Percentiles rank a stretch among this genome's conserved stretches.
Conservation (phyloP, 371 early-diverging fungal species). For the Apophysomyces elegans region DNA sequence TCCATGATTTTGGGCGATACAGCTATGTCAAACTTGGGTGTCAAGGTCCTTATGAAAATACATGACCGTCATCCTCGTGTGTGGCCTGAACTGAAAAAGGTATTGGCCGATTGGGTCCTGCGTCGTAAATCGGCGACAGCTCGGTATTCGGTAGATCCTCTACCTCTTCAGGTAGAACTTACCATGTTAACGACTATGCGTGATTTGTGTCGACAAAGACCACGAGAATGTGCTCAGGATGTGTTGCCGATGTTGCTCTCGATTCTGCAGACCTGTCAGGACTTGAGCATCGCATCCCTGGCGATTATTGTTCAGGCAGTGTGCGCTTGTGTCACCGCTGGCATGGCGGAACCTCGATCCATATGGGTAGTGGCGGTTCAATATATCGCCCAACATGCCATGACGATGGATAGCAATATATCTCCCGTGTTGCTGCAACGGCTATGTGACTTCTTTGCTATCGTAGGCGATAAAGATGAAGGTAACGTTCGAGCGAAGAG, state of each 20-base stretch:
- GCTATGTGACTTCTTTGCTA: conserved; percentile 52
- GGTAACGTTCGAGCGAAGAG: conserved; percentile 28
- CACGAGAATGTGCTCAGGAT: conserved; percentile 55
- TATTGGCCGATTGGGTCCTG: conserved; percentile 59
- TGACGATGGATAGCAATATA: conserved; percentile 20
- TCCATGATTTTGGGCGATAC: conserved; percentile 48
- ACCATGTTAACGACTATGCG: conserved; percentile 59
- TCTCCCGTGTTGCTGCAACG: conserved; percentile 24
- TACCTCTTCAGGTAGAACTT: conserved; percentile 53
- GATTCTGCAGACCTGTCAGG: conserved; percentile 51
- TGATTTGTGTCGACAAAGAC: conserved; percentile 47
- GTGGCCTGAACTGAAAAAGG: conserved; percentile 61
- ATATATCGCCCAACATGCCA: conserved; percentile 54
- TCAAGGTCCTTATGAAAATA: conserved; percentile 48
- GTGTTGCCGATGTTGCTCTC: conserved; percentile 58
- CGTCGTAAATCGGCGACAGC: conserved; percentile 44
- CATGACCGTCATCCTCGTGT: conserved; percentile 59
- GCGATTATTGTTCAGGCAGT: conserved; percentile 52
- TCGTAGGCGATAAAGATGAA: conserved; percentile 56
- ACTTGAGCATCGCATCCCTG: conserved; percentile 51
- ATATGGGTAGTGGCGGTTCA: conserved; percentile 57
- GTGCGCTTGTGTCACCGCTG: conserved; percentile 48
- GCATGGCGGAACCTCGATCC: conserved; percentile 58
- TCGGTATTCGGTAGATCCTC: conserved; percentile 15
- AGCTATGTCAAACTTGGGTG: conserved; percentile 53